Conservation (phyloP, 139 green algal species). For the Micractinium sp. region DNA sequence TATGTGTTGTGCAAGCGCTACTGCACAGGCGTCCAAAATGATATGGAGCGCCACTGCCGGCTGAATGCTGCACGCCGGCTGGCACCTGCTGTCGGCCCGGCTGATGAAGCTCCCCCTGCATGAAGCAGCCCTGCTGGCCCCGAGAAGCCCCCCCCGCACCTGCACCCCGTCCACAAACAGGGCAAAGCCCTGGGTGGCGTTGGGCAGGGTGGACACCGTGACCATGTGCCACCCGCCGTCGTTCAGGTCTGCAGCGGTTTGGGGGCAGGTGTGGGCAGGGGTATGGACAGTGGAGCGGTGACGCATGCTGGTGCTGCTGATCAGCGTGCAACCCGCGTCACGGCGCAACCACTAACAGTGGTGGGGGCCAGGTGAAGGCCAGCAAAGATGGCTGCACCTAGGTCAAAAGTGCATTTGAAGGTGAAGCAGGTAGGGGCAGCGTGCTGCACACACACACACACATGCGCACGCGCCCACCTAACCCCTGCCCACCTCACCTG, state of each 20-base stretch:
- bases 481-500: not conserved
- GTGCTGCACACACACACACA: not conserved
- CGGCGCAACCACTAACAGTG: too few relatives aligned
- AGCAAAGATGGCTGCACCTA: not conserved
- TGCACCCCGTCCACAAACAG: constrained; percentile 60
- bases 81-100: not conserved
- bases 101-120: not conserved
- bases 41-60: too few relatives aligned
- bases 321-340: too few relatives aligned
- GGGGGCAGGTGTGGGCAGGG: not conserved
- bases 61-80: too few relatives aligned
- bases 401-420: not conserved
- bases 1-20: too few relatives aligned
- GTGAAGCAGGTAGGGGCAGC: not conserved
- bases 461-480: not conserved
- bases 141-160: not conserved
- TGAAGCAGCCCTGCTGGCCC: not conserved
- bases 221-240: constrained; percentile 80
- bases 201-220: constrained; percentile 56
- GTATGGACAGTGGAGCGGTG: not conserved
- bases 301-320: not conserved
- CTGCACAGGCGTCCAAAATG: too few relatives aligned
- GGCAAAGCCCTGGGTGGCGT: constrained; percentile 42
- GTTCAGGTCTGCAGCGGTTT: constrained; percentile 31
- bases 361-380: too few relatives aligned